Conservation (phyloP, 2,329 filamentous ascomycete genomes). For the Taxawa tesnikishii region DNA sequence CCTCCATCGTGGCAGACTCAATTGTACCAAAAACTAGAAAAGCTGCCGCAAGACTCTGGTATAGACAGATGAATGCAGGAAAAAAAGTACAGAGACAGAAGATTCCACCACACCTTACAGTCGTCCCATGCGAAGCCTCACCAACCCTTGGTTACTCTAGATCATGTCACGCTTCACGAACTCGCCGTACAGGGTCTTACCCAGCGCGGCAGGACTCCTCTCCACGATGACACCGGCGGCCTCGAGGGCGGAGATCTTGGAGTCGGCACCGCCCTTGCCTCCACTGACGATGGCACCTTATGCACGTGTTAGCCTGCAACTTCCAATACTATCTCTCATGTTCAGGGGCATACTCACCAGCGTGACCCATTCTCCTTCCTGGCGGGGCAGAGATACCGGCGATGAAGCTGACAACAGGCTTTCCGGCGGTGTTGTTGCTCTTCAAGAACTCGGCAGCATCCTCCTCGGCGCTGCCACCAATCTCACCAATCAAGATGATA, state of each 20-base stretch:
- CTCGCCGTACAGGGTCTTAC: conserved; percentile 87
- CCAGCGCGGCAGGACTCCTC: conserved; percentile 80
- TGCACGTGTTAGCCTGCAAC: conserved; percentile 5
- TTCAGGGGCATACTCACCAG: conserved; percentile 51
- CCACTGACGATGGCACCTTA: conserved; percentile 79
- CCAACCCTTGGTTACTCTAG: too few species aligned
- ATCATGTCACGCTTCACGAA: conserved; percentile 94
- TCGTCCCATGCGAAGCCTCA: too few species aligned
- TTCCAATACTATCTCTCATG: too few species aligned
- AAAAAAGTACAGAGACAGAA: too few species aligned
- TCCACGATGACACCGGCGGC: conserved; percentile 90
- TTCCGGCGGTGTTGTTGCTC: conserved; percentile 81
- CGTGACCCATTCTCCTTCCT: conserved; percentile 95
- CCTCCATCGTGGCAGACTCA: too few species aligned
- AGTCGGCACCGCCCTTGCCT: conserved; percentile 94
- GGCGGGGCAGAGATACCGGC: conserved; percentile 96
- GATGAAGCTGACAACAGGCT: conserved; percentile 97
- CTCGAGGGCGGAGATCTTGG: conserved; percentile 93
- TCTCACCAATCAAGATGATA: conserved; percentile 99
- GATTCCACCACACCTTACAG: too few species aligned
- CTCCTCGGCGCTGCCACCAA: conserved; percentile 94
- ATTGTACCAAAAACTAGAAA: too few species aligned
- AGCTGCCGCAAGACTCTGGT: too few species aligned
- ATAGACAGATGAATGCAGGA: too few species aligned
- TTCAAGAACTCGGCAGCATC: conserved; percentile 95